A percentile compares a stretch with the other conserved stretches of the same genome.
Conservation (phyloP, 2,329 filamentous ascomycete genomes). For the Sphaerostilbella broomeana region DNA sequence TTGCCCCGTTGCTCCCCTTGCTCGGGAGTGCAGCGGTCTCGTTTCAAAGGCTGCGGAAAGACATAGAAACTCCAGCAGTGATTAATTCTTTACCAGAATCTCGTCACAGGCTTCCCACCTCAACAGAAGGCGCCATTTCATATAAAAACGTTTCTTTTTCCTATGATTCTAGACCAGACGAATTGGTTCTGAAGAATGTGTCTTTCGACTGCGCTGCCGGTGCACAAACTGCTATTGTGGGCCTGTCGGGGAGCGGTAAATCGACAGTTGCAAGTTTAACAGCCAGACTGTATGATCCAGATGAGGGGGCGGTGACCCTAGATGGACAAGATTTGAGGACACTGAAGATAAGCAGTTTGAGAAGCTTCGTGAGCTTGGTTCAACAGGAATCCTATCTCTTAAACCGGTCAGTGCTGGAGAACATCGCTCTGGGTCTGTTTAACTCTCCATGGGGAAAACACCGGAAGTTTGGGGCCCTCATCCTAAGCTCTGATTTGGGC, state of each 20-base stretch:
- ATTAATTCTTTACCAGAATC: constrained; percentile 37
- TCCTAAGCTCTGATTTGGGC: constrained; percentile 44
- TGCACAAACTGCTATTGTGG: constrained; percentile 51
- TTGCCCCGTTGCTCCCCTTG: constrained; percentile 56
- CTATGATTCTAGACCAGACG: constrained; percentile 38
- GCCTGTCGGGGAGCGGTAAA: constrained; percentile 52
- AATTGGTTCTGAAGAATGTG: constrained; percentile 36
- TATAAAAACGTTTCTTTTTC: constrained; percentile 39
- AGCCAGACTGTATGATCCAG: constrained; percentile 52
- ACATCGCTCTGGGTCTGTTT: constrained; percentile 44
- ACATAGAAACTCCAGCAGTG: constrained; percentile 45
- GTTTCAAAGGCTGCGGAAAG: constrained; percentile 50
- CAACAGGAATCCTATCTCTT: constrained; percentile 41
- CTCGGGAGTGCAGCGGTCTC: constrained; percentile 52
- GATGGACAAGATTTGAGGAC: constrained; percentile 42
- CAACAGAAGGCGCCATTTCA: constrained; percentile 30
- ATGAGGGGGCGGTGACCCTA: constrained; percentile 39
- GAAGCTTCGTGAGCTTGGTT: constrained; percentile 38
- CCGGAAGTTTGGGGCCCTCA: constrained; percentile 33
- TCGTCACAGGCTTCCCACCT: constrained; percentile 38
- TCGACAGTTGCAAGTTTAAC: constrained; percentile 50
- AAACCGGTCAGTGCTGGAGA: constrained; percentile 42
- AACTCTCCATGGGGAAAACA: constrained; percentile 36
- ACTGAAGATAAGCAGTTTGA: constrained; percentile 39
- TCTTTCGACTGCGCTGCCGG: constrained; percentile 42